Evolutionary conservation across 2,329 filamentous ascomycete genomes (phyloP), one percentile per base, ranked within the genome.

Genomic region (Cladosporium sphaerospermum): DNA sequence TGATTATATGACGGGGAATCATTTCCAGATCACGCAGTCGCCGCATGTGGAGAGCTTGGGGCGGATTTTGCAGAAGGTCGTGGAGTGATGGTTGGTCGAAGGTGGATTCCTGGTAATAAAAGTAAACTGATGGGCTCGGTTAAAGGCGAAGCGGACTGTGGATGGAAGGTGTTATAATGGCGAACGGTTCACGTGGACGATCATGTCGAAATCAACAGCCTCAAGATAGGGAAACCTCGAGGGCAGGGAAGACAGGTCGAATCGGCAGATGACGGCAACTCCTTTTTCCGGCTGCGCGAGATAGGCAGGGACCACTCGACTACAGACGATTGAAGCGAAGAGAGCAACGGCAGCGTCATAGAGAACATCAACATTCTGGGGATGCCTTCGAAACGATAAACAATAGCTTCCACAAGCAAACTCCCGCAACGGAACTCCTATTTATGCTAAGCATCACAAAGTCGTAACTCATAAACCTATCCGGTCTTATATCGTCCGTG

Each of bases 1-100:
- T 40, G 54, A 63, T 32, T 65, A 65, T 28, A 65, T 66, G 62
- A 66, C 62, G 23, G 64, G 64, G 0, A 64, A 66, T 31, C 64
- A 66, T 46, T 66, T 66, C 45, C 61, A 65, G 50, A 63, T 66
- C 39, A 65, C 62, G 7, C 63, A 66, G 52, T 53, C 59, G 44
- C 62, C 61, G 10, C 62, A 64, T 56, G 63, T 64, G 46, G 54
- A 60, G 23, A 61, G 54, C 16, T 51, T 61, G 11, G 59, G 59
- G 2, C 16, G 19, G 3, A 49, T 56, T 10, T 42, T 60, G 4
- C 19, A 42, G 10, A 53, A 54, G 34, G 44, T 45, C 1, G 37
- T 36, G 11, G 13, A 9, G 9, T 41, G 39, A 41, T 11, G 34
- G 10, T 4, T 4, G 10, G 34, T 5, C 7, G 23, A 28, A 28